These are phyloP conservation scores for Annulohypoxylon nitens DNA, from an alignment of 495 filamentous ascomycete genomes.

Conservation along the genomic window DNA sequence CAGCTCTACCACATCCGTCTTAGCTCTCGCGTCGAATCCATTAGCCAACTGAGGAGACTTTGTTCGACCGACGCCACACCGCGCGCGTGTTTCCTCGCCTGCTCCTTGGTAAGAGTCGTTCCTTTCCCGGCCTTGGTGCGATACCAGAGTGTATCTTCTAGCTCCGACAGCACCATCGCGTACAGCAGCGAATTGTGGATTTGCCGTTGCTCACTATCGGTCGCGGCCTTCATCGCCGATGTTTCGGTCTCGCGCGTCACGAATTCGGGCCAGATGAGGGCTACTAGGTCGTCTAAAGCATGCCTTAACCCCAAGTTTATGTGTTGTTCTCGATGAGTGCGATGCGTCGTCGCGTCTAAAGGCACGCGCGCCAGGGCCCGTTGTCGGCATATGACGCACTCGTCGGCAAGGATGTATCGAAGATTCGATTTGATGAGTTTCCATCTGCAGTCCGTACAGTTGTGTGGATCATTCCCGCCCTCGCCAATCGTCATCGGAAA, in stretches of 20 bases:
- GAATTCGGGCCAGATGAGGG: constrained; percentile 45
- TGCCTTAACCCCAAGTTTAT: constrained; percentile 29
- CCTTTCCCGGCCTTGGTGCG: constrained; percentile 31
- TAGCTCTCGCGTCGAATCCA: constrained; percentile 26
- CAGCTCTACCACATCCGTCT: constrained; percentile 48
- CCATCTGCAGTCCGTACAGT: constrained; percentile 48
- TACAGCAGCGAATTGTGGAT: constrained; percentile 44
- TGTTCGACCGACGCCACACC: constrained; percentile 42
- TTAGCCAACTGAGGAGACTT: constrained; percentile 38
- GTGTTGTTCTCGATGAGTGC: constrained; percentile 36
- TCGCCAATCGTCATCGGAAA: constrained; percentile 49
- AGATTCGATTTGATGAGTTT: constrained; percentile 34
- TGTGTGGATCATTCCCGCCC: constrained; percentile 32
- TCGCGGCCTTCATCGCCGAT: constrained; percentile 31
- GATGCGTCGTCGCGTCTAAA: constrained; percentile 34
- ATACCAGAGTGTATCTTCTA: constrained; percentile 48
- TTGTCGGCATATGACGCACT: constrained; percentile 44
- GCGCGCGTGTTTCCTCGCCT: constrained; percentile 25
- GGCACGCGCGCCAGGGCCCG: constrained; percentile 9
- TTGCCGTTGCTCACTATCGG: constrained; percentile 40
- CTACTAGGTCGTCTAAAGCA: constrained; percentile 31
- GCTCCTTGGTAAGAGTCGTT: constrained; percentile 37
- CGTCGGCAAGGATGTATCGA: constrained; percentile 39
- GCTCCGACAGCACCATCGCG: constrained; percentile 44
- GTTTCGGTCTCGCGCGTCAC: constrained; percentile 41